Percentiles rank a stretch among this genome's conserved stretches.
Conservation (phyloP, 2,329 filamentous ascomycete genomes). For the Apiospora phragmitis region DNA sequence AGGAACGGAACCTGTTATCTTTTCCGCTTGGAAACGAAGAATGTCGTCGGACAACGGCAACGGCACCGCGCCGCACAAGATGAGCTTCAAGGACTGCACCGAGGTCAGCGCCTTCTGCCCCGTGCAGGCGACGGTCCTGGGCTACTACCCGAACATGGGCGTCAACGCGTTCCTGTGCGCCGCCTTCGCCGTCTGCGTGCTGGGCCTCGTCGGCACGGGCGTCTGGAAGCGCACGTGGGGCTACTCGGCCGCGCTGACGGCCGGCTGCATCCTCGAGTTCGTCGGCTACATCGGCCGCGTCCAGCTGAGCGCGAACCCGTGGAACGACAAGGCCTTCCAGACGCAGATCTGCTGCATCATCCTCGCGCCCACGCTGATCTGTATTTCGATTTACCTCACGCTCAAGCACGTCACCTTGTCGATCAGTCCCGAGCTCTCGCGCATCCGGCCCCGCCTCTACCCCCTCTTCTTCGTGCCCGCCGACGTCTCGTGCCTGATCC, state of each 20-base stretch:
- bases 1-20: background rate
- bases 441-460: slow-evolving; percentile 51
- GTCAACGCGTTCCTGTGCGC: slow-evolving; percentile 56
- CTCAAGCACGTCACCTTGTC: slow-evolving; percentile 58
- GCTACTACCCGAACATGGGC: slow-evolving; percentile 57
- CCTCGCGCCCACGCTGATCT: slow-evolving; percentile 60
- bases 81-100: slow-evolving; percentile 30
- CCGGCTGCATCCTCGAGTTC: slow-evolving; percentile 52
- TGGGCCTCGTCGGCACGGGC: slow-evolving; percentile 44
- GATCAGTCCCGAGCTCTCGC: slow-evolving; percentile 50
- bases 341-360: slow-evolving; percentile 61
- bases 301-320: slow-evolving; percentile 54
- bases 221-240: slow-evolving; percentile 56
- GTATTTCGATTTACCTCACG: slow-evolving; percentile 64
- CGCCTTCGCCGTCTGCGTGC: slow-evolving; percentile 45
- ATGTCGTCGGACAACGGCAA: slow-evolving; percentile 19
- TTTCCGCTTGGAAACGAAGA: slow-evolving; percentile 16
- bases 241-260: slow-evolving; percentile 49
- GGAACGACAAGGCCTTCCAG: slow-evolving; percentile 54
- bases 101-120: slow-evolving; percentile 46
- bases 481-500: slow-evolving; percentile 57
- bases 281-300: slow-evolving; percentile 55
- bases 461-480: slow-evolving; percentile 60
- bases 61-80: background rate
- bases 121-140: slow-evolving; percentile 52